A percentile compares a stretch with the other conserved stretches of the same genome.
Evolutionary conservation across 106 monocot genomes (phyloP).

Genomic region (Acorus gramineus): DNA sequence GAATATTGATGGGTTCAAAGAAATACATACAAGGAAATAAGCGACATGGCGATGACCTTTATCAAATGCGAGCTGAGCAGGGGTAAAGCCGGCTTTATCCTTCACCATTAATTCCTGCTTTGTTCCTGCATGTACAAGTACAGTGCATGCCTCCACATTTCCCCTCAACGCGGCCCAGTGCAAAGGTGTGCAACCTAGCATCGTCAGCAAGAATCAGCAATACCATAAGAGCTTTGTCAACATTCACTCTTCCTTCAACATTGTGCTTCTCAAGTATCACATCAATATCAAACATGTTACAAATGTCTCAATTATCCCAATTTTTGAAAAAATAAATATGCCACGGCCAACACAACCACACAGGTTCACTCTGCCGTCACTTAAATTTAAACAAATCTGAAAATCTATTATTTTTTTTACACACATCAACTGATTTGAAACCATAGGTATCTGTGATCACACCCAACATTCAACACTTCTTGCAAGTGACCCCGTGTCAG

Average conservation of each 20-base stretch:
- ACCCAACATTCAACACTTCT: not conserved
- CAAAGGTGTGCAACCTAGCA: constrained; percentile 75
- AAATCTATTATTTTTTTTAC: too few species aligned
- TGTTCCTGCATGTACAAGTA: constrained; percentile 75
- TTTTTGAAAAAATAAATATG: too few species aligned
- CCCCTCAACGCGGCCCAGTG: constrained; percentile 96
- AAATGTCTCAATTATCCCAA: too few species aligned
- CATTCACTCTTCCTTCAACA: too few species aligned
- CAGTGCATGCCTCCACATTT: constrained; percentile 62
- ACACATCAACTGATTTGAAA: not conserved
- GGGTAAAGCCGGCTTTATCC: constrained; percentile 80
- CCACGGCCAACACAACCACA: too few species aligned
- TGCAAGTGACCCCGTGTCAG: too few species aligned
- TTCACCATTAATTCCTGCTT: constrained; percentile 68
- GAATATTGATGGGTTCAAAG: not conserved
- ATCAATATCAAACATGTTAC: too few species aligned
- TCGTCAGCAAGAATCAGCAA: too few species aligned
- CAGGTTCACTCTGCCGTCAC: too few species aligned
- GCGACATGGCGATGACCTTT: constrained; percentile 74
- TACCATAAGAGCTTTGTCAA: too few species aligned
- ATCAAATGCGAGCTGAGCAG: constrained; percentile 70
- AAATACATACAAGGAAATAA: constrained; percentile 60
- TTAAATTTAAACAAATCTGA: too few species aligned
- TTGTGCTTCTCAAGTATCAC: too few species aligned
- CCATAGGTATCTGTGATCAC: not conserved